These are phyloP conservation scores for Kwoniella dendrophila DNA, from an alignment of 768 basidiomycete genomes.

Conservation along the genomic window DNA sequence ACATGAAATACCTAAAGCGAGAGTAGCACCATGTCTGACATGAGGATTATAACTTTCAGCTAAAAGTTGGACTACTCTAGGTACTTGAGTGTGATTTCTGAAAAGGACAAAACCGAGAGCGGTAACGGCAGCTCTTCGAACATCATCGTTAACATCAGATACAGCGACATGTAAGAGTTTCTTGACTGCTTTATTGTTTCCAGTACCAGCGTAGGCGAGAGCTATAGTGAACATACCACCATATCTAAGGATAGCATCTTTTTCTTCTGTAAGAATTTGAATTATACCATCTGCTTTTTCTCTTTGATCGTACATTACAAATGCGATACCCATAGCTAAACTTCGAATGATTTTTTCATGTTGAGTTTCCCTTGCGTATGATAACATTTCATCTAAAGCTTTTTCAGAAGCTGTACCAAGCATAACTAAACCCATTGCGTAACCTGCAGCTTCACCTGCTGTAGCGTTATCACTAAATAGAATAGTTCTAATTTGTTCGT, in stretches of 20 bases:
- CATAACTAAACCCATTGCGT: slow-evolving; percentile 98
- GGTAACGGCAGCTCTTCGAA: slow-evolving; percentile 93
- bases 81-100: slow-evolving; percentile 94
- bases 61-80: slow-evolving; percentile 91
- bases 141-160: slow-evolving; percentile 96
- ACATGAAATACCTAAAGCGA: slow-evolving; percentile 95
- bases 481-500: slow-evolving; percentile 84
- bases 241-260: slow-evolving; percentile 97
- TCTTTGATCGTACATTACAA: slow-evolving; percentile 88
- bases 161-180: slow-evolving; percentile 93
- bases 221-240: slow-evolving; percentile 97
- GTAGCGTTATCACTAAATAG: slow-evolving; percentile 94
- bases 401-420: slow-evolving; percentile 83
- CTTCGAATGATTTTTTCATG: slow-evolving; percentile 99
- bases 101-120: slow-evolving; percentile 93
- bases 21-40: slow-evolving; percentile 92
- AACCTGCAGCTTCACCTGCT: slow-evolving; percentile 93
- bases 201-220: slow-evolving; percentile 92
- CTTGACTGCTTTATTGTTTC: slow-evolving; percentile 89
- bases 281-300: slow-evolving; percentile 89
- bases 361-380: slow-evolving; percentile 94
- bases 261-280: slow-evolving; percentile 75
- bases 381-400: slow-evolving; percentile 88
- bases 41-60: slow-evolving; percentile 99
- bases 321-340: slow-evolving; percentile 86